These are phyloP conservation scores for Arabidopsis lyrata DNA, from an alignment of 441 rosid genomes.

Conservation along the genomic window DNA sequence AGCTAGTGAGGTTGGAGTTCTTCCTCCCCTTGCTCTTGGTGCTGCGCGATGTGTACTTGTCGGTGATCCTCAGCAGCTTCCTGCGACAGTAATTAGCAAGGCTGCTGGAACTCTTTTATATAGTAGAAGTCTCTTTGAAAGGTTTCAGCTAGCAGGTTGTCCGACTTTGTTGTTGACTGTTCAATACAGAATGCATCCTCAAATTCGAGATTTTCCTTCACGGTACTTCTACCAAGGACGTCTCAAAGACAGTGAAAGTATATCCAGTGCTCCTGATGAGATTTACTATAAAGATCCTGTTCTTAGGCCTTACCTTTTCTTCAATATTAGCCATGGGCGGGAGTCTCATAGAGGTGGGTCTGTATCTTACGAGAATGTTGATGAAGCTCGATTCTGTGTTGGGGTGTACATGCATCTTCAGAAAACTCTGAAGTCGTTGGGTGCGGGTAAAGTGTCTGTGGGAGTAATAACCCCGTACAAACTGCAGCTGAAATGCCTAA, in stretches of 20 bases:
- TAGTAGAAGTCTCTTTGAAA: slow-evolving; percentile 97
- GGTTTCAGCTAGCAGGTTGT: slow-evolving; percentile 97
- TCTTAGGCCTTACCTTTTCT: slow-evolving; percentile 85
- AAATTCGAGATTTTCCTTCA: slow-evolving; percentile 96
- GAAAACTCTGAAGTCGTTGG: slow-evolving; percentile 68
- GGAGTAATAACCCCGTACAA: slow-evolving; percentile 98
- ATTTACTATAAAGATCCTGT: slow-evolving; percentile 81
- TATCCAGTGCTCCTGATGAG: slow-evolving; percentile 78
- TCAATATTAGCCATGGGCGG: slow-evolving; percentile 86
- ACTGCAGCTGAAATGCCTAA: slow-evolving; percentile 95
- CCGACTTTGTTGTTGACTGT: slow-evolving; percentile 94
- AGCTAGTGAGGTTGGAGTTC: slow-evolving; percentile 96
- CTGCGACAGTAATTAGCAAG: slow-evolving; percentile 97
- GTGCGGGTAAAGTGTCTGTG: slow-evolving; percentile 73
- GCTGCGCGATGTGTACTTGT: slow-evolving; percentile 98
- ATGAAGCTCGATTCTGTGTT: slow-evolving; percentile 93
- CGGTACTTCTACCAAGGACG: slow-evolving; percentile 96
- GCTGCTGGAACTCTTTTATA: slow-evolving; percentile 94
- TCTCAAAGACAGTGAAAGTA: slow-evolving; percentile 91
- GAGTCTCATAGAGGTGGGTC: slow-evolving; percentile 98
- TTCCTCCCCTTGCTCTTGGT: slow-evolving; percentile 97
- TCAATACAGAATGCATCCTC: slow-evolving; percentile 98
- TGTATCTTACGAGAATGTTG: slow-evolving; percentile 92
- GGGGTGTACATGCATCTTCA: slow-evolving; percentile 91
- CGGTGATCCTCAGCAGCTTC: slow-evolving; percentile 99